A percentile compares a stretch with the other conserved stretches of the same genome.
phyloP scores from a whole-genome alignment of 495 filamentous ascomycete genomes.

The Aspergillus sclerotioniger region DNA sequence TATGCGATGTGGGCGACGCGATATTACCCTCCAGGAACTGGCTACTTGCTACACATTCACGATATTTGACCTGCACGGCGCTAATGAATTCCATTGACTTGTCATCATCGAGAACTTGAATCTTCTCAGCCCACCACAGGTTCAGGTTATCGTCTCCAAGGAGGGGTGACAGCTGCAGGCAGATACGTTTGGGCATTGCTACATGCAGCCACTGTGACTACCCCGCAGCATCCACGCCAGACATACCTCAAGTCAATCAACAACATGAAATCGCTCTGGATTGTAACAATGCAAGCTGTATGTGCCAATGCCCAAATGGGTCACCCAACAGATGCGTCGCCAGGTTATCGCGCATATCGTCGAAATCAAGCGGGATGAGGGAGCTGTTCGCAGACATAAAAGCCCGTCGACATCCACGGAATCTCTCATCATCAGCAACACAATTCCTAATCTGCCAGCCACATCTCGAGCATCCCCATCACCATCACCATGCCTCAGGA shows the following conservation, averaged over 20 bases:
- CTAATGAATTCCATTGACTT: too few relatives aligned
- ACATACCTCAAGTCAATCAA: background rate
- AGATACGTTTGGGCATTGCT: slow-evolving; percentile 3
- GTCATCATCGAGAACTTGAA: too few relatives aligned
- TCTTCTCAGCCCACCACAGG: background rate
- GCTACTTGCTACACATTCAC: too few relatives aligned
- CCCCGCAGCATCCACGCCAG: slow-evolving; percentile 1
- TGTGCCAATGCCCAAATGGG: background rate
- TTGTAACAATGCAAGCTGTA: background rate
- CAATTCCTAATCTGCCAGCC: background rate
- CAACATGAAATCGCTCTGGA: background rate
- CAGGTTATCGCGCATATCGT: background rate
- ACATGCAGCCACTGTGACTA: slow-evolving; percentile 1
- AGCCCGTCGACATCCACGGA: background rate
- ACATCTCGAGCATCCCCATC: background rate
- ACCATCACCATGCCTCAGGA: background rate
- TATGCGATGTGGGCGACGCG: too few relatives aligned
- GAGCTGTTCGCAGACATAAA: background rate
- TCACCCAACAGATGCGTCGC: background rate
- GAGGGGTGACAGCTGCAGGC: background rate
- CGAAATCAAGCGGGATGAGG: background rate
- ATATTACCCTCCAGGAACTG: too few relatives aligned
- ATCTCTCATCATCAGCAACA: background rate
- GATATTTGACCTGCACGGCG: too few relatives aligned
- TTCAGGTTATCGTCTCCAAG: background rate